Base-by-base conservation (phyloP, 306 rosid genomes). In the Crotalaria pallida region DNA sequence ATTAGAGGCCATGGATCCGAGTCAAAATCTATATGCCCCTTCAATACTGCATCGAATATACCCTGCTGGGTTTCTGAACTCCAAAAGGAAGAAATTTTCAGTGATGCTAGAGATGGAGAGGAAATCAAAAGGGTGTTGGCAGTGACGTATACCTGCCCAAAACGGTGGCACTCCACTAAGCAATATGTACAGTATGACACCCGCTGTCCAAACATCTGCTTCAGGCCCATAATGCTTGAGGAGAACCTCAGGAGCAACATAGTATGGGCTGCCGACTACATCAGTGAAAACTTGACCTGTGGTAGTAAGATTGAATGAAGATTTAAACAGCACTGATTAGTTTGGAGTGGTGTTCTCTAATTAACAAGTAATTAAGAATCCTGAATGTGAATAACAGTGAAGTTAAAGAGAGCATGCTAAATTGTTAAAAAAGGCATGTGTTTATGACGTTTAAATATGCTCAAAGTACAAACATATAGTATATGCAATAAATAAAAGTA, bases 221-320 rank as follows among this genome's bases (percentile, higher is more conserved):
- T 92, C 96, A 17, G 89, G 96, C 12, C 98, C 98, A 83, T 92
- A 92, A 77, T 87, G 87, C 88, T 92, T 92, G 55, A 89, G 96
- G 60, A 92, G 98, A 81, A 92, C 98, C 85, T 92, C 98, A 12
- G 98, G 98, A 81, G 98, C 98, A 65, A 92, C 98, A 78, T 92
- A 92, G 78, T 92, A 92, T 2, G 98, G 98, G 74, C 98, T 92
- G 79, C 98, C 98, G 65, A 92, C 98, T 63, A 92, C 98, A 63
- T 92, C 98, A 23, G 98, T 84, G 90, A 92, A 92, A 71, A 89
- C 73, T 83, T 92, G 96, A 71, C 87, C 98, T 92, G 88, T 65
- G 59, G 61, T 50, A 77, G 55, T 16, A 58, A 55, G 34, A 61
- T 67, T 49, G 27, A 53, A 76, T 11, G 26, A 24, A 63, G 53